These are phyloP conservation scores for Phytophthora podocarpi DNA, from an alignment of 352 stramenopile genomes.

Conservation along the genomic window DNA sequence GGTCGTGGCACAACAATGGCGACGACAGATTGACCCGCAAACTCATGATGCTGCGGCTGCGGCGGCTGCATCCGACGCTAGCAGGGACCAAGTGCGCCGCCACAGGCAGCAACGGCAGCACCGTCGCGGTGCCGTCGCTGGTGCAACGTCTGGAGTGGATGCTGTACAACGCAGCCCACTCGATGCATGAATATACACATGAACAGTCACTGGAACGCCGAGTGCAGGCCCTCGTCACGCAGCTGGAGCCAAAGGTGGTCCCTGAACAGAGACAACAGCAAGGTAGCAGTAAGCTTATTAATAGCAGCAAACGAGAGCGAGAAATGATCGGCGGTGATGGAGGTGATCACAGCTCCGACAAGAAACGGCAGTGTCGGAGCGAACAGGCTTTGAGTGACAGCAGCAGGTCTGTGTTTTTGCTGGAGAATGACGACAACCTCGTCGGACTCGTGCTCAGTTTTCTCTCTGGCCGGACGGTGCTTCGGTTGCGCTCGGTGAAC, in stretches of 20 bases:
- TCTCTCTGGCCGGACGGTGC: slow-evolving; percentile 49
- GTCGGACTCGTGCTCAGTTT: slow-evolving; percentile 54
- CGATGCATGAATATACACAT: slow-evolving; percentile 71
- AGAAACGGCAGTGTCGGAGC: slow-evolving; percentile 20
- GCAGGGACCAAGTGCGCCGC: slow-evolving; percentile 17
- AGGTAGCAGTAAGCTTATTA: no score
- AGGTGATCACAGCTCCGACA: not conserved
- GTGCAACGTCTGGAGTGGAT: slow-evolving; percentile 76
- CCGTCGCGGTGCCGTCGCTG: slow-evolving; percentile 34
- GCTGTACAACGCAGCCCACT: slow-evolving; percentile 70
- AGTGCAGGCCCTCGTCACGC: slow-evolving; percentile 71
- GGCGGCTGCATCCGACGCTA: slow-evolving; percentile 33
- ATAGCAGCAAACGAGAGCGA: slow-evolving; percentile 14
- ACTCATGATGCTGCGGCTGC: slow-evolving; percentile 41
- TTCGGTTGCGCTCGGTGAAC: slow-evolving; percentile 48
- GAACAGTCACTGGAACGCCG: slow-evolving; percentile 65
- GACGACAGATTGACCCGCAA: slow-evolving; percentile 40
- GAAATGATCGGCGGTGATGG: not conserved
- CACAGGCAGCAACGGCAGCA: slow-evolving; percentile 1
- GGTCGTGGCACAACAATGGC: slow-evolving; percentile 34
- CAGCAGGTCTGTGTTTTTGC: slow-evolving; percentile 24
- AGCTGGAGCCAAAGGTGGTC: slow-evolving; percentile 39
- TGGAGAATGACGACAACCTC: slow-evolving; percentile 54
- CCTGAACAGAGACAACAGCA: slow-evolving; percentile 1
- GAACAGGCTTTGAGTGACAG: not conserved